Conservation (phyloP, 2,329 filamentous ascomycete genomes). For the Bipolaris cookei region DNA sequence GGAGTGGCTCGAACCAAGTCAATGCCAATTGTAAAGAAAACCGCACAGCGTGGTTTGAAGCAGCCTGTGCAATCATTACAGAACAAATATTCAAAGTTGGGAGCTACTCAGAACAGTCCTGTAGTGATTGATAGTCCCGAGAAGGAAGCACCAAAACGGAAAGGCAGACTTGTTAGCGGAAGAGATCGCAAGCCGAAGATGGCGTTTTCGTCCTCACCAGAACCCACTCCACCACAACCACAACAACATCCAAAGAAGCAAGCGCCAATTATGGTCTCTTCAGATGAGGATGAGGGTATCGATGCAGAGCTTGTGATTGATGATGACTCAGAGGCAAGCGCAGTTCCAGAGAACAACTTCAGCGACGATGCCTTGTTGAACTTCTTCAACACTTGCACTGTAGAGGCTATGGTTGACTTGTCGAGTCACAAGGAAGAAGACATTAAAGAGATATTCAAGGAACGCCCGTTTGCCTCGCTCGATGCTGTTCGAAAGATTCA, state of each 20-base stretch:
- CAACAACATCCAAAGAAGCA: conserved; percentile 23
- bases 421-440: conserved; percentile 74
- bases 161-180: conserved; percentile 58
- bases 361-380: conserved; percentile 68
- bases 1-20: conserved; percentile 27
- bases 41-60: conserved; percentile 63
- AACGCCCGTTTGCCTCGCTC: conserved; percentile 75
- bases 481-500: conserved; percentile 71
- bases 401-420: conserved; percentile 80
- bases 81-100: conserved; percentile 57
- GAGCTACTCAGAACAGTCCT: conserved; percentile 26
- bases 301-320: conserved; percentile 45
- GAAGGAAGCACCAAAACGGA: conserved; percentile 32
- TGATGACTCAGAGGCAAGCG: conserved; percentile 55
- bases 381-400: conserved; percentile 81
- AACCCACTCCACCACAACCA: conserved; percentile 25
- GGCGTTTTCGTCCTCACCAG: conserved; percentile 34
- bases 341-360: conserved; percentile 32
- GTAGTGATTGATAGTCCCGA: conserved; percentile 24
- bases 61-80: conserved; percentile 62
- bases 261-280: conserved; percentile 26
- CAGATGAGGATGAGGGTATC: conserved; percentile 45
- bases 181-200: conserved; percentile 44
- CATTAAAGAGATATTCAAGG: conserved; percentile 71
- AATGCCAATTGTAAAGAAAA: conserved; percentile 49